A percentile compares a stretch with the other conserved stretches of the same genome.
phyloP scores from a whole-genome alignment of 1,284 basidiomycete genomes.

The Apiotrichum gamsii region DNA sequence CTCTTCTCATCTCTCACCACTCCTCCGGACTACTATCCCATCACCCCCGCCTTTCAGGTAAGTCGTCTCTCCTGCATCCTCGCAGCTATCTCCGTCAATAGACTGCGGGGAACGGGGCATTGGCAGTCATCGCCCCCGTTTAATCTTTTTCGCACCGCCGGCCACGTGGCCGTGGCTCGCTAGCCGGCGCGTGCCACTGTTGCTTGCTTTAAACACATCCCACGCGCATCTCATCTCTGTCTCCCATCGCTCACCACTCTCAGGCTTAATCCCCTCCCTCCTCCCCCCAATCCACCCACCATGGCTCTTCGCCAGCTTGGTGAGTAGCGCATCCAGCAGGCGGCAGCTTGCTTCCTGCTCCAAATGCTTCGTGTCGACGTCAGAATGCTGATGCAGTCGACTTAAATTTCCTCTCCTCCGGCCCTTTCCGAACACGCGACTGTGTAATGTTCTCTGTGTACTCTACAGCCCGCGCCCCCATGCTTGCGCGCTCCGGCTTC shows the following conservation, averaged over 20 bases:
- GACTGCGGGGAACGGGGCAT: not conserved
- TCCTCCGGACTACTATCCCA: not conserved
- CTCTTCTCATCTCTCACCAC: not conserved
- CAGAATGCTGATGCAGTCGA: not conserved
- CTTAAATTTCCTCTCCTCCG: not conserved
- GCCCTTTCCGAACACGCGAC: not conserved
- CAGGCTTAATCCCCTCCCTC: too few species aligned
- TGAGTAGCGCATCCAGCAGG: constrained; percentile 12
- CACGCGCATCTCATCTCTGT: not conserved
- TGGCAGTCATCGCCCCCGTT: too few species aligned
- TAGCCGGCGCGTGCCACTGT: too few species aligned
- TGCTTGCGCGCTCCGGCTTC: constrained; percentile 23
- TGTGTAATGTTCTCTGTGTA: not conserved
- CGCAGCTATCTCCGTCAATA: too few species aligned
- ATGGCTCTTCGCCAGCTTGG: constrained; percentile 41
- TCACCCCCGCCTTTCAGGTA: not conserved
- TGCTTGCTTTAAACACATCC: not conserved
- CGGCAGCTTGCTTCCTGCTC: too few species aligned
- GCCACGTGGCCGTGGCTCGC: too few species aligned
- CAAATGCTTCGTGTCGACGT: too few species aligned
- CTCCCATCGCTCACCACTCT: constrained; percentile 5
- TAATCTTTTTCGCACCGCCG: too few species aligned
- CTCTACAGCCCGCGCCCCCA: constrained; percentile 24
- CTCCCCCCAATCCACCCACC: constrained; percentile 6
- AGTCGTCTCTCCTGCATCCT: not conserved